Evolutionary conservation across 2,329 filamentous ascomycete species (phyloP).

Genomic region (Cladosporium sp.): DNA sequence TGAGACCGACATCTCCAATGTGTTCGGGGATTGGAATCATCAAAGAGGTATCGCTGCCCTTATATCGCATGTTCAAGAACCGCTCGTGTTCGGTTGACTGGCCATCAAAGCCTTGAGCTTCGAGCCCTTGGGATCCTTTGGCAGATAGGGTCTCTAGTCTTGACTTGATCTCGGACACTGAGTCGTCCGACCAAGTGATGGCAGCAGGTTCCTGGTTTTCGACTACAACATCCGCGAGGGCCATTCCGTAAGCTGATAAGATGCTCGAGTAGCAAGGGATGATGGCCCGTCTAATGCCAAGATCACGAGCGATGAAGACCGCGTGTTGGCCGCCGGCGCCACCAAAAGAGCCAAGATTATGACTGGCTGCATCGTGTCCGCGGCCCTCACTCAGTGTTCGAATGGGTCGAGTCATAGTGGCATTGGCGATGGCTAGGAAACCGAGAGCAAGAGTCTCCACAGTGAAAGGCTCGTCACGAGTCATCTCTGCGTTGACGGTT

Average conservation of each 20-base stretch:
- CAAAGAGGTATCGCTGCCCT: constrained; percentile 52
- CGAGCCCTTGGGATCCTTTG: constrained; percentile 60
- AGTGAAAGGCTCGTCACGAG: constrained; percentile 61
- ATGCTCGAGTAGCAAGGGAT: constrained; percentile 83
- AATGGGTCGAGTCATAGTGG: constrained; percentile 83
- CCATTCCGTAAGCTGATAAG: constrained; percentile 85
- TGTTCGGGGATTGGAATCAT: constrained; percentile 45
- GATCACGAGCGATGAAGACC: constrained; percentile 75
- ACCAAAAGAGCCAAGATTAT: constrained; percentile 82
- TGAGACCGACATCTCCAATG: constrained; percentile 36
- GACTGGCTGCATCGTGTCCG: constrained; percentile 81
- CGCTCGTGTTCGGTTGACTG: constrained; percentile 46
- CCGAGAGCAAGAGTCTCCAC: constrained; percentile 67
- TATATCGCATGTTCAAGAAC: constrained; percentile 52
- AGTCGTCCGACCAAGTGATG: constrained; percentile 46
- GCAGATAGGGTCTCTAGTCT: constrained; percentile 55
- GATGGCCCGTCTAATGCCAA: constrained; percentile 78
- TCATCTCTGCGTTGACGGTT: constrained; percentile 53
- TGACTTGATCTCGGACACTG: constrained; percentile 49
- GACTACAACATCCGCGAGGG: constrained; percentile 82
- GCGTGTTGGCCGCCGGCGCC: constrained; percentile 86
- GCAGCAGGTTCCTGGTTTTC: constrained; percentile 71
- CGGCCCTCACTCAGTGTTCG: constrained; percentile 84
- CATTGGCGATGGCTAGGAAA: constrained; percentile 81
- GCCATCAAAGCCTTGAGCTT: constrained; percentile 51